A percentile compares a stretch with the other conserved stretches of the same genome.
Evolutionary conservation across 2,329 filamentous ascomycete genomes (phyloP).

Genomic region (Hypoxylon sp.): DNA sequence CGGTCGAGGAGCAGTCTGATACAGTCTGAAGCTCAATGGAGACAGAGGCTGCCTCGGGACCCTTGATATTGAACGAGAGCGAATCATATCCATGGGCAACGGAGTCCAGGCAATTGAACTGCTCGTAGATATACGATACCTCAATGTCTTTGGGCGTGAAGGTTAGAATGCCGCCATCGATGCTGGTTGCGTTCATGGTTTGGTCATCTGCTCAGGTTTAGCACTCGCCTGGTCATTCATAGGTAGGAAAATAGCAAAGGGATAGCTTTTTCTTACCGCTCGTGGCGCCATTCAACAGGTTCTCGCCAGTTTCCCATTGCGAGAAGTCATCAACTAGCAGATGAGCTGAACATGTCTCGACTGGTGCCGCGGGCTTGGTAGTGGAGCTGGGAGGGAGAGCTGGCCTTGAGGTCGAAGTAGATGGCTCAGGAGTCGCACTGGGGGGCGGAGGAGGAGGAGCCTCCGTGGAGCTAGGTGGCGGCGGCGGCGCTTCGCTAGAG

Average conservation of each 20-base stretch:
- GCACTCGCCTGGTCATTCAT: neutral
- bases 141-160: conserved; percentile 49
- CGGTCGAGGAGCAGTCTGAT: conserved; percentile 39
- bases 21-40: conserved; percentile 52
- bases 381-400: neutral
- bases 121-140: conserved; percentile 51
- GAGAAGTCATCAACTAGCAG: conserved; percentile 56
- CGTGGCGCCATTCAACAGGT: conserved; percentile 47
- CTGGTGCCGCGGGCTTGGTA: conserved; percentile 25
- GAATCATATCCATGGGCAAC: conserved; percentile 45
- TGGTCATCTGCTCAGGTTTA: conserved; percentile 48
- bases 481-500: neutral
- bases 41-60: conserved; percentile 52
- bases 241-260: neutral
- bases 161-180: conserved; percentile 46
- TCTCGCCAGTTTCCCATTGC: conserved; percentile 49
- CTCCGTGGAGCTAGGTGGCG: neutral
- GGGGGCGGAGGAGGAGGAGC: conserved; percentile 2
- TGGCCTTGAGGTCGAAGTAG: neutral
- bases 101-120: conserved; percentile 49
- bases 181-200: conserved; percentile 49
- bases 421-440: neutral
- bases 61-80: conserved; percentile 51
- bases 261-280: conserved; percentile 46
- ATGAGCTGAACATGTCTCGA: conserved; percentile 49